Conservation (phyloP, 139 green algal genomes). For the Volvox africanus region DNA sequence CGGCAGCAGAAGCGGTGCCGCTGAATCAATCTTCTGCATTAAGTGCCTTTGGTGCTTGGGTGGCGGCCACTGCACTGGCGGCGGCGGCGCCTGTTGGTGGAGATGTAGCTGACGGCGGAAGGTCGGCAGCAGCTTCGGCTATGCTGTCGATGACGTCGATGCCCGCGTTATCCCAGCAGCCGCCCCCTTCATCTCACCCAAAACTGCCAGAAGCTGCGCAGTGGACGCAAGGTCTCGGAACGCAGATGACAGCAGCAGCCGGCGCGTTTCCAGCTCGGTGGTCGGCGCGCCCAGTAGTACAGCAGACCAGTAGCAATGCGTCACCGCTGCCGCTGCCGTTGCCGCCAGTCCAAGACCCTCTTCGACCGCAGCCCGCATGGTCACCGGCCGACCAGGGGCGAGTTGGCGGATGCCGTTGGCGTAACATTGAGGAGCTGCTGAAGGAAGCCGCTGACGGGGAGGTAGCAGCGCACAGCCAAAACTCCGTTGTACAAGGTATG, state of each 20-base stretch:
- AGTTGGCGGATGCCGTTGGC: neutral
- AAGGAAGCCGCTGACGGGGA: neutral
- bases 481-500: no score
- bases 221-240: neutral
- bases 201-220: no score
- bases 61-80: neutral
- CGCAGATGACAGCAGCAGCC: neutral
- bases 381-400: neutral
- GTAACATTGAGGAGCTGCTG: neutral
- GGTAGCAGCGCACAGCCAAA: no score
- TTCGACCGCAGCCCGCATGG: neutral
- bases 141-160: neutral
- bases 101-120: neutral
- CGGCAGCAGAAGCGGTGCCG: no score
- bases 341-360: slow-evolving; percentile 9
- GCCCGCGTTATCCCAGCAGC: neutral
- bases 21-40: neutral
- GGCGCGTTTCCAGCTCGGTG: neutral
- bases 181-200: neutral
- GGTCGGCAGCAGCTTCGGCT: neutral
- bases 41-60: neutral
- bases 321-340: neutral
- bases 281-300: neutral
- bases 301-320: neutral
- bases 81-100: no score